A percentile compares a stretch with the other conserved stretches of the same genome.
These are phyloP conservation scores for Trichosporon faecale DNA, from an alignment of 1,284 basidiomycete species.

Conservation along the genomic window DNA sequence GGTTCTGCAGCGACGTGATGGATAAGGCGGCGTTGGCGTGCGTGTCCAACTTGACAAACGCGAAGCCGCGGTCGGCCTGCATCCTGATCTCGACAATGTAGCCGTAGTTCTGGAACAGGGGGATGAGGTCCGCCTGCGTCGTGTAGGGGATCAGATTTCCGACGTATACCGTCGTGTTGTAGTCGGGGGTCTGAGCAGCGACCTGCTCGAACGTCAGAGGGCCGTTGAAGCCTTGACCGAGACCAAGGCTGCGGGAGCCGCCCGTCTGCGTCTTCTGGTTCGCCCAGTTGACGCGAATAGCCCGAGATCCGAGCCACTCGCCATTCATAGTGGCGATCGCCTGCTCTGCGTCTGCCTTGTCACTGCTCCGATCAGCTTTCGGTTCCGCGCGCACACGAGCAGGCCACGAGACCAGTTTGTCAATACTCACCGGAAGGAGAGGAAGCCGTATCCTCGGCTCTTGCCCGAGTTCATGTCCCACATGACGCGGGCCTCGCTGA, in stretches of 20 bases:
- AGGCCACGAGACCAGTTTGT: neutral
- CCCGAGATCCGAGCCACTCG: slow-evolving; percentile 95
- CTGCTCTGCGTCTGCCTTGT: slow-evolving; percentile 96
- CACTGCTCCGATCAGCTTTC: slow-evolving; percentile 62
- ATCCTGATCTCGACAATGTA: slow-evolving; percentile 97
- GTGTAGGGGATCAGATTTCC: slow-evolving; percentile 95
- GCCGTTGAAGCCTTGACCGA: slow-evolving; percentile 60
- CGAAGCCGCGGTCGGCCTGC: slow-evolving; percentile 96
- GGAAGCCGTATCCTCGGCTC: slow-evolving; percentile 63
- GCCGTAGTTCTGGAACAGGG: slow-evolving; percentile 87
- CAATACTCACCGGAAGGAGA: slow-evolving; percentile 54
- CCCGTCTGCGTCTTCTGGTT: slow-evolving; percentile 85
- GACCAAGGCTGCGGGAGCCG: slow-evolving; percentile 55
- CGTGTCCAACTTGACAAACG: slow-evolving; percentile 95
- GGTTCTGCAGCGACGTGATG: slow-evolving; percentile 89
- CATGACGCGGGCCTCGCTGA: slow-evolving; percentile 98
- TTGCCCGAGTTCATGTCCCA: slow-evolving; percentile 99
- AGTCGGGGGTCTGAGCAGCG: slow-evolving; percentile 80
- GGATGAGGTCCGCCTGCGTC: slow-evolving; percentile 91
- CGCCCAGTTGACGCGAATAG: slow-evolving; percentile 99
- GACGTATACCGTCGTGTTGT: slow-evolving; percentile 95
- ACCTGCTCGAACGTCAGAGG: slow-evolving; percentile 82
- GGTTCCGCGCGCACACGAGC: neutral
- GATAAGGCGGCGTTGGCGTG: slow-evolving; percentile 97
- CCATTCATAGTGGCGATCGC: slow-evolving; percentile 99